Evolutionary conservation across 176 grass and related monocot species (phyloP).

Genomic region (Cocos nucifera): DNA sequence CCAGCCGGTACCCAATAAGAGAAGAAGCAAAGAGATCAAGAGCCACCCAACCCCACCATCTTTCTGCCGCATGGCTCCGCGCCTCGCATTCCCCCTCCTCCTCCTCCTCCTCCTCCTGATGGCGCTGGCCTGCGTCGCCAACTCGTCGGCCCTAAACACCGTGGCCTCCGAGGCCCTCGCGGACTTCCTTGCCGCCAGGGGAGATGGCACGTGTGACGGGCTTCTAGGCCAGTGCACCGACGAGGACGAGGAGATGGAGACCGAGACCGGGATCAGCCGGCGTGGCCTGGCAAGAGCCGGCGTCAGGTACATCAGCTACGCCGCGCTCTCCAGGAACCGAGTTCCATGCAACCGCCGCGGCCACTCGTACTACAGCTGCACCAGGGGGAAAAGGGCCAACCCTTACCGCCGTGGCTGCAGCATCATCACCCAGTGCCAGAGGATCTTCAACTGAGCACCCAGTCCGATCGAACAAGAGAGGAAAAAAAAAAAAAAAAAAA

Average conservation of each 20-base stretch:
- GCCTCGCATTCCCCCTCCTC: no score
- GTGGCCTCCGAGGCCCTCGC: not conserved
- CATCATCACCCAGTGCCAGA: slow-evolving; percentile 58
- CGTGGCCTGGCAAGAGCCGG: not conserved
- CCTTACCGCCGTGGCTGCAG: slow-evolving; percentile 71
- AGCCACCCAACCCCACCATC: no score
- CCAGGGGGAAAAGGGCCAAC: slow-evolving; percentile 20
- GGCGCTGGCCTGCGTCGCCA: not conserved
- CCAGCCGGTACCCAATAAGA: no score
- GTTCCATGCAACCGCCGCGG: slow-evolving; percentile 65
- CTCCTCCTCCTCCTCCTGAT: slow-evolving; percentile 28
- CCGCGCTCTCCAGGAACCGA: slow-evolving; percentile 35
- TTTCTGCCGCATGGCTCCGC: no score
- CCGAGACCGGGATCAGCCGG: not conserved
- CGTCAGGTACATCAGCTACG: slow-evolving; percentile 58
- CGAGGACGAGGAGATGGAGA: slow-evolving; percentile 33
- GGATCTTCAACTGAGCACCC: slow-evolving; percentile 31
- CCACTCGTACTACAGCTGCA: slow-evolving; percentile 54
- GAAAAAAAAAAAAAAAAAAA: no score
- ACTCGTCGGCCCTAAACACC: no score
- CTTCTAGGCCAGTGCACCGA: slow-evolving; percentile 32
- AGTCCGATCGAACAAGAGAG: not conserved
- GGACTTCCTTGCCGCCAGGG: not conserved
- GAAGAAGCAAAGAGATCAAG: no score
- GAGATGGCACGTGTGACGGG: slow-evolving; percentile 19